phyloP scores from a whole-genome alignment of 2,329 filamentous ascomycete genomes.

The Ambrosiella beaveri region DNA sequence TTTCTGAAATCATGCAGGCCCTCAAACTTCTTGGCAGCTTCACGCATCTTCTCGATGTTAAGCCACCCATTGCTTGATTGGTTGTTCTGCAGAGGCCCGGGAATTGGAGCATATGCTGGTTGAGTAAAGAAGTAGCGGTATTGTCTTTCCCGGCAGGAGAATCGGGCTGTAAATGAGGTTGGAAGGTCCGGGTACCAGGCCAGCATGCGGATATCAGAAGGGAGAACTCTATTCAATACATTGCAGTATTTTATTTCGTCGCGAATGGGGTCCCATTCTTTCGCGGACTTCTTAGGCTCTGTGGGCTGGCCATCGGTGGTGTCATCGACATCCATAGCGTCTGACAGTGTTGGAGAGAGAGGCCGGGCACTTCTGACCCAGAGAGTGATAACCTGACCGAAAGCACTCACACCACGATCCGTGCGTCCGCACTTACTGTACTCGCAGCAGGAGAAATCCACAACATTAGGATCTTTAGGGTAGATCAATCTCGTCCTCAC shows the following conservation, averaged over 20 bases:
- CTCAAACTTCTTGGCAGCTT: constrained; percentile 62
- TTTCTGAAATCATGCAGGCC: constrained; percentile 91
- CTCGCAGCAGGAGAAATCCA: constrained; percentile 70
- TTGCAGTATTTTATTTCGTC: constrained; percentile 76
- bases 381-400: constrained; percentile 83
- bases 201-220: constrained; percentile 73
- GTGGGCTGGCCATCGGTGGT: neutral
- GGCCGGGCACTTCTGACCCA: constrained; percentile 66
- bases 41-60: constrained; percentile 71
- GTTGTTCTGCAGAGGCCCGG: constrained; percentile 17
- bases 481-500: constrained; percentile 68
- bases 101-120: constrained; percentile 57
- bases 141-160: constrained; percentile 76
- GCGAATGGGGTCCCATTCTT: constrained; percentile 45
- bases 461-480: constrained; percentile 40
- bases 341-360: constrained; percentile 20
- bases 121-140: constrained; percentile 98
- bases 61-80: constrained; percentile 45
- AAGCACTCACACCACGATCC: constrained; percentile 84
- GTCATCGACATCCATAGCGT: constrained; percentile 8
- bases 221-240: constrained; percentile 72
- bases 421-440: constrained; percentile 94
- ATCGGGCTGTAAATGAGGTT: constrained; percentile 68
- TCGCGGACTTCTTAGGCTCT: constrained; percentile 15
- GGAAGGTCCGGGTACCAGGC: constrained; percentile 85